Conservation (phyloP, 306 rosid genomes). For the Quercus ilex region DNA sequence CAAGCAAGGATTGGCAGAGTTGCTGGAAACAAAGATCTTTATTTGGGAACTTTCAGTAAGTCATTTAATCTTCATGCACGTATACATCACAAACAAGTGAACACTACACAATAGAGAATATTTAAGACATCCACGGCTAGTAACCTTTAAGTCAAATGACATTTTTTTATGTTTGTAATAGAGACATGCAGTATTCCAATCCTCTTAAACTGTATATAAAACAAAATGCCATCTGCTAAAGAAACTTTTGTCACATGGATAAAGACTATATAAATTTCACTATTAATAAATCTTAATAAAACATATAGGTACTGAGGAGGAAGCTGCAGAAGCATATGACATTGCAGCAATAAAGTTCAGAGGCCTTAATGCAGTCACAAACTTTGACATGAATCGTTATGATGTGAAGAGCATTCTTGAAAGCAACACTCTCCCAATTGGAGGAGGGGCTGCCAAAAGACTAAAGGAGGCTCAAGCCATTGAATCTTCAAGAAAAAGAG, state of each 20-base stretch:
- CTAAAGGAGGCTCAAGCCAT: constrained; percentile 93
- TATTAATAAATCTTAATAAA: background rate
- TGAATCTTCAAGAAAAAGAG: constrained; percentile 77
- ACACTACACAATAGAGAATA: background rate
- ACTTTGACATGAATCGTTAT: constrained; percentile 94
- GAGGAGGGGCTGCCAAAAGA: constrained; percentile 93
- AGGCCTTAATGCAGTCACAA: constrained; percentile 89
- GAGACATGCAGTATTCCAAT: too few species aligned
- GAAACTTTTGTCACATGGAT: too few species aligned
- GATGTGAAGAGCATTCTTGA: constrained; percentile 89
- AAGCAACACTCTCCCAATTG: constrained; percentile 89
- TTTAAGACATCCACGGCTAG: background rate
- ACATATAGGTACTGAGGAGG: constrained; percentile 80
- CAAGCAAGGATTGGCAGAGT: constrained; percentile 99
- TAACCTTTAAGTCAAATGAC: too few species aligned
- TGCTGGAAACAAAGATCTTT: constrained; percentile 98
- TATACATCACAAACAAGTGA: background rate
- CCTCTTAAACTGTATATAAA: too few species aligned
- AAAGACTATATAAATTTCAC: too few species aligned
- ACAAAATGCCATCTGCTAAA: too few species aligned
- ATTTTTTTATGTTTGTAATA: too few species aligned
- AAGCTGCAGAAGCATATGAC: constrained; percentile 99
- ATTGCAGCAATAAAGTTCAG: constrained; percentile 94
- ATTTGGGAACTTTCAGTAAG: constrained; percentile 97
- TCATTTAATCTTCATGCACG: background rate